A percentile compares a stretch with the other conserved stretches of the same genome.
Evolutionary conservation across 306 rosid genomes (phyloP).

Genomic region (Vachellia pachyceras): DNA sequence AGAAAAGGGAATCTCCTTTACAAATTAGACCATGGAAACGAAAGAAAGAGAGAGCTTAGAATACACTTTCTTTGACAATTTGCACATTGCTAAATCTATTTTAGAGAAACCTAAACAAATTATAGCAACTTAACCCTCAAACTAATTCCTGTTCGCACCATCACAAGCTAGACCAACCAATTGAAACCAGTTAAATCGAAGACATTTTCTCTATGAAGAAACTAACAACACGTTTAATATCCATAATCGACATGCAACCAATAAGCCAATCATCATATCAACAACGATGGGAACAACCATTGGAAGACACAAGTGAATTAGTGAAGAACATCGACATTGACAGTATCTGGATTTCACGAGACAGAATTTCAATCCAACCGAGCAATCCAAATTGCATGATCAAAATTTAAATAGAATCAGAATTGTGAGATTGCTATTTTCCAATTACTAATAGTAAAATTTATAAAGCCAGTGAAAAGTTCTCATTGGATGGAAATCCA

Average conservation of each 20-base stretch:
- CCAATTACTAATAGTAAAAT: background rate
- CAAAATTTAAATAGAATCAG: conserved; percentile 15
- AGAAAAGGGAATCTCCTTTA: background rate
- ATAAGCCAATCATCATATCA: conserved; percentile 30
- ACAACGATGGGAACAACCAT: background rate
- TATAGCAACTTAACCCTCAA: conserved; percentile 5
- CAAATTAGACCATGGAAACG: conserved; percentile 4
- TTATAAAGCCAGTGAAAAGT: background rate
- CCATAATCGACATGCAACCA: conserved; percentile 10
- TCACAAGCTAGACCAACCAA: background rate
- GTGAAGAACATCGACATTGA: background rate
- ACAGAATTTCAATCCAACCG: conserved; percentile 16
- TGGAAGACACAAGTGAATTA: conserved; percentile 4
- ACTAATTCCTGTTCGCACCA: conserved; percentile 18
- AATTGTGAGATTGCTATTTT: background rate
- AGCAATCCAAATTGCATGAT: background rate
- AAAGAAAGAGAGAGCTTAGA: conserved; percentile 4
- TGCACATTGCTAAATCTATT: background rate
- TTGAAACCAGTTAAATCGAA: conserved; percentile 15
- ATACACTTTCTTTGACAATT: conserved; percentile 13
- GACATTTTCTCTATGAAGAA: conserved; percentile 9
- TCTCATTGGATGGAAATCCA: conserved; percentile 3
- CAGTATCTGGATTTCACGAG: conserved; percentile 9
- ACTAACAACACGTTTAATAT: conserved; percentile 7
- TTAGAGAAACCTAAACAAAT: conserved; percentile 17